Conservation (phyloP, 192 early-diverging fungal species). For the Umbelopsis sp. region DNA sequence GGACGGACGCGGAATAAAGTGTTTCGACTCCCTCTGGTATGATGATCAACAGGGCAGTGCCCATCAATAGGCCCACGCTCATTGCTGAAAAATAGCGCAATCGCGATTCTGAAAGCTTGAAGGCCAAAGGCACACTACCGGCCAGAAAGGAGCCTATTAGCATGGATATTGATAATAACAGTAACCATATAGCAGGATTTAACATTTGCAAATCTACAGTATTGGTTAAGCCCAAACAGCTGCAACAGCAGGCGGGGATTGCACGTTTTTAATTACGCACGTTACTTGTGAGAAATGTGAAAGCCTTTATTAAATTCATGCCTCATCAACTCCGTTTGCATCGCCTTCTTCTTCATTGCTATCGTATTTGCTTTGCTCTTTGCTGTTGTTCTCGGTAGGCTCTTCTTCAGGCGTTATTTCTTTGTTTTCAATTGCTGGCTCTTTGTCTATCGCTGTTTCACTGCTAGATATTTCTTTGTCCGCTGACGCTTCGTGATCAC, state of each 20-base stretch:
- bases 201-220: conserved; percentile 29
- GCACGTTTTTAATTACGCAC: too few relatives aligned
- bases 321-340: too few relatives aligned
- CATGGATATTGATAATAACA: conserved; percentile 75
- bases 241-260: neutral
- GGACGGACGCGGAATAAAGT: conserved; percentile 49
- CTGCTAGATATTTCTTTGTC: neutral
- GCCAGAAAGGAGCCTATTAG: conserved; percentile 84
- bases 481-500: neutral
- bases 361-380: neutral
- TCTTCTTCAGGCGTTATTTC: neutral
- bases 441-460: too few relatives aligned
- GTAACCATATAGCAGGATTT: conserved; percentile 62
- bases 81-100: conserved; percentile 79
- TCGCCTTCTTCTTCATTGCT: neutral
- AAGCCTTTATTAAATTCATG: too few relatives aligned
- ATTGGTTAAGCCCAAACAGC: too few relatives aligned
- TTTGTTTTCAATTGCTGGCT: too few relatives aligned
- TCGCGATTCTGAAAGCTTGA: conserved; percentile 73
- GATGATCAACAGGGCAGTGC: conserved; percentile 90
- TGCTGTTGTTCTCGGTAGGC: too few relatives aligned
- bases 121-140: conserved; percentile 82
- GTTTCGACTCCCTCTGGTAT: conserved; percentile 96
- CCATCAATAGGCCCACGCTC: conserved; percentile 90
- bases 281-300: too few relatives aligned